Evolutionary conservation across 176 grass and related monocot genomes (phyloP).

Genomic region (Microstegium vimineum): DNA sequence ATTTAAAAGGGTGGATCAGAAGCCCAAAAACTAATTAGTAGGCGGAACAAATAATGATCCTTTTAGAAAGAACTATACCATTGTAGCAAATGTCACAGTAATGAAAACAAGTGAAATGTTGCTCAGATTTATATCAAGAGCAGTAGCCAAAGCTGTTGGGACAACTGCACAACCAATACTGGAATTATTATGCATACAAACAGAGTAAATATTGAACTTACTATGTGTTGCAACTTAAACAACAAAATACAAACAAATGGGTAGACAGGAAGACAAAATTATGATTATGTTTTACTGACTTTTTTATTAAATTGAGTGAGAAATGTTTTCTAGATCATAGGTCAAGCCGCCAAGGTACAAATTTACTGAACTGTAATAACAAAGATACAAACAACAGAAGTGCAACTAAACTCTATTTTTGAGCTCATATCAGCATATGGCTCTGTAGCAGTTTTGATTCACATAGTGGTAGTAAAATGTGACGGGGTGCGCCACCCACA

Average conservation of each 20-base stretch:
- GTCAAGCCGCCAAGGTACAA: not conserved
- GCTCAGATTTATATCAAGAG: slow-evolving; percentile 95
- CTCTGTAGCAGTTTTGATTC: not conserved
- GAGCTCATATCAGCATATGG: not conserved
- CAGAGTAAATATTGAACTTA: slow-evolving; percentile 15
- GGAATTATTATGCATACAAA: slow-evolving; percentile 14
- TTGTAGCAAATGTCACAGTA: slow-evolving; percentile 98
- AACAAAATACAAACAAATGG: not conserved
- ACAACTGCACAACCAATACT: slow-evolving; percentile 66
- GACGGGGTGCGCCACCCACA: not conserved
- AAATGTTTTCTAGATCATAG: not conserved
- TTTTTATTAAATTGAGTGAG: not conserved
- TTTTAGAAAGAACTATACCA: slow-evolving; percentile 61
- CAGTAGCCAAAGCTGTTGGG: slow-evolving; percentile 88
- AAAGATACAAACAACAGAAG: not conserved
- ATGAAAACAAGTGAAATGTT: slow-evolving; percentile 98
- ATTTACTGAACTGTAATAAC: slow-evolving; percentile 7
- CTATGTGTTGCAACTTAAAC: not conserved
- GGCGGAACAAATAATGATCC: not conserved
- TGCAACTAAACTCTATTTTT: slow-evolving; percentile 9
- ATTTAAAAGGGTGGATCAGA: slow-evolving; percentile 22
- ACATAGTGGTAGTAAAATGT: not conserved
- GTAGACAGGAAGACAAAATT: not conserved
- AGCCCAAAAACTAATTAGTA: not conserved
- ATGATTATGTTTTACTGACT: not conserved